phyloP scores from a whole-genome alignment of 164 flowering plant species.

The grape (Vitis vinifera) region ASM3070453v1 NC_081809.1:26108501-26109000 shows the following conservation, averaged over 20 bases:
- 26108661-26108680: background rate
- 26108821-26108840: slow-evolving; percentile 82
- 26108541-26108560: too few species aligned
- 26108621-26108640: too few species aligned
- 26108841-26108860: slow-evolving; percentile 48
- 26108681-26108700: background rate
- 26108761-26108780: slow-evolving; percentile 9
- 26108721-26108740: background rate
- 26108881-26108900: slow-evolving; percentile 61
- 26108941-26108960: slow-evolving; percentile 86
- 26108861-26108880: slow-evolving; percentile 88
- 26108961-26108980: slow-evolving; percentile 81
- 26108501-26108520: background rate
- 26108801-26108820: slow-evolving; percentile 74
- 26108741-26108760: background rate
- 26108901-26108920: slow-evolving; percentile 67
- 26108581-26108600: background rate
- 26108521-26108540: background rate
- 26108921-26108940: slow-evolving; percentile 88
- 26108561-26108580: background rate
- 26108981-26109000: slow-evolving; percentile 65
- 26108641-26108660: background rate
- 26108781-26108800: slow-evolving; percentile 73
- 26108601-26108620: background rate
- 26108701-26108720: background rate